Evolutionary conservation across 2,329 filamentous ascomycete species (phyloP).

Genomic region (Penicillium polonicum): DNA sequence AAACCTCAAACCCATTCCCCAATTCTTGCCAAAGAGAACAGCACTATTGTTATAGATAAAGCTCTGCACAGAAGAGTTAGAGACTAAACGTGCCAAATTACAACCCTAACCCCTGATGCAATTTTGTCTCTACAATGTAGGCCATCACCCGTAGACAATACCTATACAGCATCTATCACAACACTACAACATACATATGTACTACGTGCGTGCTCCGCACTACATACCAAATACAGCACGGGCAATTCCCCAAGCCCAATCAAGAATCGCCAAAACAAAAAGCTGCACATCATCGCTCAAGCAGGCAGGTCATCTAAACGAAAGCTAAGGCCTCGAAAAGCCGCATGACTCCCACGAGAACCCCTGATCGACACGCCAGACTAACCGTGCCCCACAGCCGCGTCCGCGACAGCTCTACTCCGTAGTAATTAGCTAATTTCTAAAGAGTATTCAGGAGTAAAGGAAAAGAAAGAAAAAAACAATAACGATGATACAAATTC

Average conservation of each 20-base stretch:
- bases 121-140: neutral
- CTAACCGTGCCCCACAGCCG: neutral
- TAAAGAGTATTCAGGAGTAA: neutral
- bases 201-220: neutral
- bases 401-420: neutral
- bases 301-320: conserved; percentile 6
- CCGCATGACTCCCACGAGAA: neutral
- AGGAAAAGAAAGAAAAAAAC: neutral
- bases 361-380: conserved; percentile 13
- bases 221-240: neutral
- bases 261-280: neutral
- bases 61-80: neutral
- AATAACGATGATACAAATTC: neutral
- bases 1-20: neutral
- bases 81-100: neutral
- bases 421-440: too few species aligned
- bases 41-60: neutral
- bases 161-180: neutral
- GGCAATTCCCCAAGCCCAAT: neutral
- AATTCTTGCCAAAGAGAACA: neutral
- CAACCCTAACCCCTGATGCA: neutral
- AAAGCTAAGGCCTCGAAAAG: neutral
- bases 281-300: conserved; percentile 2
- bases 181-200: too few species aligned
- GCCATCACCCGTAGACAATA: neutral